Evolutionary conservation across 2,329 filamentous ascomycete genomes (phyloP).

Genomic region (Thelonectria discophora): DNA sequence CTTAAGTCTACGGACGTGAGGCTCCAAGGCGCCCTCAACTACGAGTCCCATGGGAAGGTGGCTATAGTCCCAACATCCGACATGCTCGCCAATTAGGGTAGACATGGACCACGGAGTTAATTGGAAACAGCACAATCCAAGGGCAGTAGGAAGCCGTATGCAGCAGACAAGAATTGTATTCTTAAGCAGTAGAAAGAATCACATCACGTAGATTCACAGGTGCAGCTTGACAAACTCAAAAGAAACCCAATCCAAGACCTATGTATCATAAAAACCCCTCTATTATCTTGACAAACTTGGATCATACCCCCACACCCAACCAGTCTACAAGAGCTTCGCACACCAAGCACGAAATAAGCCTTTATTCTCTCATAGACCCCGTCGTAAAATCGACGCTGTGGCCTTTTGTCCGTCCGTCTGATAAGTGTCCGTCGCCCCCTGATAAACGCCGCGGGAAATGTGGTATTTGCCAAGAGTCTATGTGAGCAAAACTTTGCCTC

Average conservation of each 20-base stretch:
- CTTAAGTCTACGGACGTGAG: no score
- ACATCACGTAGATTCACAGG: background rate
- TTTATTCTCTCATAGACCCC: background rate
- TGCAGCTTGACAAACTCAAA: constrained; percentile 4
- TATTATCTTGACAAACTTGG: constrained; percentile 36
- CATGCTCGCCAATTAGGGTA: no score
- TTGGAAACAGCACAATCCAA: no score
- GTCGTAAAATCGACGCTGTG: no score
- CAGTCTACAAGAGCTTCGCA: constrained; percentile 27
- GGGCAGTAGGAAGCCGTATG: no score
- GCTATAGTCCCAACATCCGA: no score
- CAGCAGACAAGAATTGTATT: no score
- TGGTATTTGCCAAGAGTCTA: constrained; percentile 32
- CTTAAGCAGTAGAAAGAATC: background rate
- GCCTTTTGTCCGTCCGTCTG: background rate
- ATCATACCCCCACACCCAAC: constrained; percentile 24
- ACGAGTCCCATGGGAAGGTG: no score
- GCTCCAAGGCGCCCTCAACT: no score
- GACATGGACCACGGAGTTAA: no score
- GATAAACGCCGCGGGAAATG: constrained; percentile 45
- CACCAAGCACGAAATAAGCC: background rate
- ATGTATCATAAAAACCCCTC: constrained; percentile 18
- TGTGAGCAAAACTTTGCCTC: constrained; percentile 8
- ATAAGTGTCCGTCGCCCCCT: constrained; percentile 19
- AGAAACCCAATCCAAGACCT: constrained; percentile 8